Base-by-base conservation (phyloP, 2,329 filamentous ascomycete species). In the Verticillium tricorpus region DNA sequence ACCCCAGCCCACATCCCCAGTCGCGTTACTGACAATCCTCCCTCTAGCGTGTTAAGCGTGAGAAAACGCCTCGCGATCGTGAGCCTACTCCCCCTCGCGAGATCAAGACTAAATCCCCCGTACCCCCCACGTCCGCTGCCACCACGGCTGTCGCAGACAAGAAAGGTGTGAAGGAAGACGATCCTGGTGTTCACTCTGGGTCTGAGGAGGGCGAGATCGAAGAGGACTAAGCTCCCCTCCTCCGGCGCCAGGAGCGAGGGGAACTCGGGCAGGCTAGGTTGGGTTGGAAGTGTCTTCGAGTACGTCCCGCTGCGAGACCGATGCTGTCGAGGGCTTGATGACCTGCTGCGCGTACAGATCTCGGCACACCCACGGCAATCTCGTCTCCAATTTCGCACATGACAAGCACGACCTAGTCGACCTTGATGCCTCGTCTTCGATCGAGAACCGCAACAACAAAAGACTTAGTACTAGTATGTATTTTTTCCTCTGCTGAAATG, bases 161-260 rank as follows among this genome's bases (percentile, higher is more conserved):
- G 69, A 31, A 28, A 32, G 31, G 8, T 9, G 31, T 14, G 57
- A 79, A 82, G 67, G 78, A 85, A 63, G 87, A 90, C 66, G 80
- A 86, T 59, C 80, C 82, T 57, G 85, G 82, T 61, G 81, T 93
- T 61, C 89, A 91, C 70, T 94, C 91, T 63, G 95, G 95, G 60
- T 97, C 93, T 71, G 95, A 99, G 78, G 95, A 99, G 77, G 95
- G 95, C 59, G 95, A 99, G 79, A 98, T 99, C 69, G 95, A 97
- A 76, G 93, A 98, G 80, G 85, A 87, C 68, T 86, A 78, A 71
- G 54, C 22, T 22, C n/a, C 19, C 45, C 25, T 4, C 45, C 2
- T n/a, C 45, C 45, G 5, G 19, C 45, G 11, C n/a, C 19, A 12
- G 45, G 12, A 50, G 19, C 45, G 9, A 25, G 45, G n/a, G 45